Conservation (phyloP, 495 filamentous ascomycete genomes). For the Lindgomyces ingoldianus region DNA sequence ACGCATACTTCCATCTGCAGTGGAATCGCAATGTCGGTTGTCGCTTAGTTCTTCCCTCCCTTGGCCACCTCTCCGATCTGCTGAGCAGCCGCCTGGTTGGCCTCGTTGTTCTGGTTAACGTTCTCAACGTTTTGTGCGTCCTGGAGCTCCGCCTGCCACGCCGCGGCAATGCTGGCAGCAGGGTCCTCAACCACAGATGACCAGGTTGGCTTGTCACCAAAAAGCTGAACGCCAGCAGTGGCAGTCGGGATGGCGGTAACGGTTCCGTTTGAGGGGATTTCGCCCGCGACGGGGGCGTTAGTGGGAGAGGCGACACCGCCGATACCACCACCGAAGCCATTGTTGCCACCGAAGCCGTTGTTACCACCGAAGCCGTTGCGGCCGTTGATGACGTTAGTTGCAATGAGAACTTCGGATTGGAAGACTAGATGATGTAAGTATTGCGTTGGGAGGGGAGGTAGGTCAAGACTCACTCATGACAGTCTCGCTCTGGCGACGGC, state of each 20-base stretch:
- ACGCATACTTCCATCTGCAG: background rate
- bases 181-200: slow-evolving; percentile 26
- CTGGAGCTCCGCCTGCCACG: slow-evolving; percentile 24
- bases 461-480: slow-evolving; percentile 30
- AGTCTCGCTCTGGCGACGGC: slow-evolving; percentile 20
- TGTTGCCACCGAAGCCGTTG: background rate
- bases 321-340: background rate
- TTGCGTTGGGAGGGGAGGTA: background rate
- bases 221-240: slow-evolving; percentile 25
- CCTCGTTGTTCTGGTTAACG: slow-evolving; percentile 20
- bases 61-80: slow-evolving; percentile 1
- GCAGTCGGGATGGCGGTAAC: background rate
- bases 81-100: slow-evolving; percentile 14
- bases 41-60: slow-evolving; percentile 9
- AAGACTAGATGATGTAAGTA: slow-evolving; percentile 26
- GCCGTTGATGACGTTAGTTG: slow-evolving; percentile 11
- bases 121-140: slow-evolving; percentile 15
- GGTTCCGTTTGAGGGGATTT: background rate
- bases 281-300: background rate
- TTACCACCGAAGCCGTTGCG: background rate
- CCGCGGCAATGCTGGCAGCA: slow-evolving; percentile 20
- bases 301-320: background rate
- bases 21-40: background rate
- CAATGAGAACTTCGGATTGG: slow-evolving; percentile 16
- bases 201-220: slow-evolving; percentile 31